Evolutionary conservation across 2,329 filamentous ascomycete species (phyloP).

Genomic region (Colletotrichum falcatum): DNA sequence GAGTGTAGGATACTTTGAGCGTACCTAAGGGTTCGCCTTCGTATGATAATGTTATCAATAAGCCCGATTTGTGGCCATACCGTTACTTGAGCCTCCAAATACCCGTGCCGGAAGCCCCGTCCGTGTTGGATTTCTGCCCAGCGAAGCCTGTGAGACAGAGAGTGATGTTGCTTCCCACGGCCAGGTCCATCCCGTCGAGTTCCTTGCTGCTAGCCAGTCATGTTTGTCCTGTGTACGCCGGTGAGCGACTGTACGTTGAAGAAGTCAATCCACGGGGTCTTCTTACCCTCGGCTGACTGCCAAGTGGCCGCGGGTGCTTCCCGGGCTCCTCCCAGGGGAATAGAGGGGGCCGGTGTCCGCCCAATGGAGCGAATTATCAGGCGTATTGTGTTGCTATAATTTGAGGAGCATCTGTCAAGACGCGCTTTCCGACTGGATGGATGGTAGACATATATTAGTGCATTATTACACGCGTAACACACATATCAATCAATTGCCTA

Average conservation of each 20-base stretch:
- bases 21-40: conserved; percentile 1
- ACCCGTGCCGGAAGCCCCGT: neutral
- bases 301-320: too few relatives aligned
- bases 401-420: too few relatives aligned
- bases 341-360: too few relatives aligned
- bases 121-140: neutral
- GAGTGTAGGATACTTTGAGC: conserved; percentile 26
- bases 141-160: neutral
- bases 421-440: too few relatives aligned
- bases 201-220: neutral
- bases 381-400: too few relatives aligned
- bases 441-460: neutral
- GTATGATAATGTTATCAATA: conserved; percentile 26
- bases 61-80: conserved; percentile 8
- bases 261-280: neutral
- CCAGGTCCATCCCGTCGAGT: neutral
- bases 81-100: neutral
- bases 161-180: neutral
- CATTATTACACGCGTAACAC: neutral
- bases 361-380: too few relatives aligned
- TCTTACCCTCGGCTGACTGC: neutral
- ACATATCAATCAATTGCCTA: neutral
- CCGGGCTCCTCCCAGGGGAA: too few relatives aligned
- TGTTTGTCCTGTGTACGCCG: neutral
- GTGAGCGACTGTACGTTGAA: too few relatives aligned